A percentile compares a stretch with the other conserved stretches of the same genome.
Evolutionary conservation across 495 filamentous ascomycete genomes (phyloP).

Genomic region (Viridothelium virens): DNA sequence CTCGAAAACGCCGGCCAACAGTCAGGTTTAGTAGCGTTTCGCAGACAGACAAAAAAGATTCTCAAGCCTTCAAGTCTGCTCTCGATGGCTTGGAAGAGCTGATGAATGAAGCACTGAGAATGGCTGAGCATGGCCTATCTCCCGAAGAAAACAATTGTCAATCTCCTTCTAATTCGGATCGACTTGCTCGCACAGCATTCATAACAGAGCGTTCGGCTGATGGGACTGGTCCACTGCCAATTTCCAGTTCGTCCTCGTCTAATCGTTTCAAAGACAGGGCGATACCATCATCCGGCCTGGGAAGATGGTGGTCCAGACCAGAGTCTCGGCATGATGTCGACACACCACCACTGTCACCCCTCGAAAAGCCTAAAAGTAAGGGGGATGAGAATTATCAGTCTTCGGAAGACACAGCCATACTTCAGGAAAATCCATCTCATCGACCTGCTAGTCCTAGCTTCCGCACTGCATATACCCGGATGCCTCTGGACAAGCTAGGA

Average conservation of each 20-base stretch:
- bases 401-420: not conserved
- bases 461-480: not conserved
- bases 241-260: not conserved
- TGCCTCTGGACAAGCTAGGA: not conserved
- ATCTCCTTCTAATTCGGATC: not conserved
- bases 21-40: not conserved
- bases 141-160: not conserved
- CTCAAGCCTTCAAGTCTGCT: not conserved
- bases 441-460: not conserved
- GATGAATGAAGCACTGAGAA: slow-evolving; percentile 6
- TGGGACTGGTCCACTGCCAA: not conserved
- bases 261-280: not conserved
- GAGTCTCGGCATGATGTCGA: not conserved
- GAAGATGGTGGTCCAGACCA: not conserved
- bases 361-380: not conserved
- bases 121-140: slow-evolving; percentile 4
- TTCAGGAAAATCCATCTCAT: not conserved
- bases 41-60: not conserved
- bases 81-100: slow-evolving; percentile 4
- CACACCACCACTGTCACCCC: not conserved
- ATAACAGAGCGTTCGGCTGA: not conserved
- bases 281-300: not conserved
- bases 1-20: not conserved
- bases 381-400: not conserved
- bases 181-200: not conserved